phyloP scores from a whole-genome alignment of 1,139 yeast genomes.

The Sugiyamaella neomexicana region DNA sequence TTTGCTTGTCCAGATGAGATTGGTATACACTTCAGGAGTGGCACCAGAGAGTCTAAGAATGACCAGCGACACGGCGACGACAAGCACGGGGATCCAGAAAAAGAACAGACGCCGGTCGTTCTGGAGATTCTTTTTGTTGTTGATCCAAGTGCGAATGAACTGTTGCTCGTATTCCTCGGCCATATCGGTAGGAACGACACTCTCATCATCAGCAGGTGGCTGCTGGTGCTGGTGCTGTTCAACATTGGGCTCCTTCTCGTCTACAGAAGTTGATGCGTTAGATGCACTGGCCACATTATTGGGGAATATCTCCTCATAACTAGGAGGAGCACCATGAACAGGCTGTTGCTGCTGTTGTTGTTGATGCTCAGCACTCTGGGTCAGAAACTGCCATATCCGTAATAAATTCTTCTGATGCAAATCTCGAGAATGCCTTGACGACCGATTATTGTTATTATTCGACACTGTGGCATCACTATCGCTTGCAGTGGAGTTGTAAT shows the following conservation, averaged over 20 bases:
- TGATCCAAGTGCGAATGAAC: conserved; percentile 32
- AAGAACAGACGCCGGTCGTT: conserved; percentile 84
- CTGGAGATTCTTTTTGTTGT: conserved; percentile 56
- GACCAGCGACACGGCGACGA: conserved; percentile 29
- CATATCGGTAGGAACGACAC: not conserved
- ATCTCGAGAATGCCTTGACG: conserved; percentile 5
- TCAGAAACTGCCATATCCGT: conserved; percentile 21
- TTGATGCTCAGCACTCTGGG: conserved; percentile 12
- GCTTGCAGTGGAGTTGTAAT: conserved; percentile 22
- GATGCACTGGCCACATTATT: conserved; percentile 29
- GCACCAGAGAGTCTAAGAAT: conserved; percentile 22
- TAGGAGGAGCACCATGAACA: conserved; percentile 48
- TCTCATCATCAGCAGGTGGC: not conserved
- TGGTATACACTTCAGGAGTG: conserved; percentile 21
- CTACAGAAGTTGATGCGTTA: not conserved
- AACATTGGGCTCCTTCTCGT: not conserved
- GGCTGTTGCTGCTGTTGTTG: conserved; percentile 5
- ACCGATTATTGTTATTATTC: not conserved
- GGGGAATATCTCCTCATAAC: conserved; percentile 84
- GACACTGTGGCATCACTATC: conserved; percentile 29
- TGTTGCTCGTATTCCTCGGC: conserved; percentile 30
- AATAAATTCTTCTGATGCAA: conserved; percentile 17
- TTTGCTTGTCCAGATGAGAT: conserved; percentile 9
- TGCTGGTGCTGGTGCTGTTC: no score
- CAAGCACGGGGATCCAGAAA: conserved; percentile 60